These are phyloP conservation scores for Lentinula novae-zelandiae DNA, from an alignment of 1,284 basidiomycete genomes.

Conservation along the genomic window DNA sequence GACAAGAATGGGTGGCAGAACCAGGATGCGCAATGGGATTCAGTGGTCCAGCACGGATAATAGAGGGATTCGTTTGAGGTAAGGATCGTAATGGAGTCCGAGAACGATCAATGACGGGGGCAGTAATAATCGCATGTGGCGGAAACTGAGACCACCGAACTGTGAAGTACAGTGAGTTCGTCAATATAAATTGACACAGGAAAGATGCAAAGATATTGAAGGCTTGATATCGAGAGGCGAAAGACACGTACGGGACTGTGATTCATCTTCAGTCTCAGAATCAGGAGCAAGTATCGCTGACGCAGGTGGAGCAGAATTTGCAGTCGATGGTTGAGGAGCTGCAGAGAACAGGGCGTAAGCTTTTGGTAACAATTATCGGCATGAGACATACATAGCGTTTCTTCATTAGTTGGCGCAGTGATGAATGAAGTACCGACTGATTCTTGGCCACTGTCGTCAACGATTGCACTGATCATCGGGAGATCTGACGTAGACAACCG, in stretches of 20 bases:
- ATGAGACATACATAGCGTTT: neutral
- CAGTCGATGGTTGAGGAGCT: neutral
- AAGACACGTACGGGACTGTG: slow-evolving; percentile 4
- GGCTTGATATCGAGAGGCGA: too few species aligned
- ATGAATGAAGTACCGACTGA: neutral
- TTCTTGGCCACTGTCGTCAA: neutral
- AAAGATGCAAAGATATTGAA: neutral
- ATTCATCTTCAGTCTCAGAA: slow-evolving; percentile 7
- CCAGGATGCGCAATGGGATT: neutral
- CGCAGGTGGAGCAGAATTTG: neutral
- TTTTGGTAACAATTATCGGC: neutral
- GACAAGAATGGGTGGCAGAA: neutral
- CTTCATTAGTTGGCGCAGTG: neutral
- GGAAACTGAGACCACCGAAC: slow-evolving; percentile 7
- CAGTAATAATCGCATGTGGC: neutral
- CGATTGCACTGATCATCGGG: neutral
- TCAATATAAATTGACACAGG: too few species aligned
- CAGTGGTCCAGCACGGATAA: neutral
- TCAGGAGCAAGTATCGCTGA: neutral
- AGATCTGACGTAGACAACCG: neutral
- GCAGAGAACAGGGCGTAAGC: neutral
- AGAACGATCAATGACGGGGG: neutral
- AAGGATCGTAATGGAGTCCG: neutral
- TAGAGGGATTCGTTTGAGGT: neutral
- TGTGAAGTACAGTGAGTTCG: neutral